Evolutionary conservation across 805 yeast species (phyloP).

Genomic region (Kodamaea lidongshanica): DNA sequence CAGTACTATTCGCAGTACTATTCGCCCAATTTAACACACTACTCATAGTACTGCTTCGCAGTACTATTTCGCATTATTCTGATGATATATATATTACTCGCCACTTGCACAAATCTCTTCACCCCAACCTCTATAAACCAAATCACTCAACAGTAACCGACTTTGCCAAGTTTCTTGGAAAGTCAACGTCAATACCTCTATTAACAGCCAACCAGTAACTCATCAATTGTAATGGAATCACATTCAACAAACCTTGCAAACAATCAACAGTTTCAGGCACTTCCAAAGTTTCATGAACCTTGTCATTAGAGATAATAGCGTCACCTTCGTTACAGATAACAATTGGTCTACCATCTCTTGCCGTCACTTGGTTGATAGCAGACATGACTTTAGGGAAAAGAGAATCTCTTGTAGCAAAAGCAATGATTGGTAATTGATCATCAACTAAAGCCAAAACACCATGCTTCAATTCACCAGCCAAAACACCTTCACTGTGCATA

Average conservation of each 20-base stretch:
- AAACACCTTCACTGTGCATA: conserved; percentile 98
- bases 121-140: conserved; percentile 5
- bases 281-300: conserved; percentile 66
- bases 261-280: conserved; percentile 97
- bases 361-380: conserved; percentile 93
- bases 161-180: conserved; percentile 98
- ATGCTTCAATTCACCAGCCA: conserved; percentile 98
- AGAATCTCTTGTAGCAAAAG: conserved; percentile 93
- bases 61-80: too few relatives aligned
- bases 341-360: conserved; percentile 96
- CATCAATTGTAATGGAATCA: conserved; percentile 90
- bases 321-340: conserved; percentile 83
- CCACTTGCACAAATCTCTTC: too few relatives aligned
- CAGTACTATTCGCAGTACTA: too few relatives aligned
- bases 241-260: conserved; percentile 91
- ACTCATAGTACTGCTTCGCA: too few relatives aligned
- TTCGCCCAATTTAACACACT: too few relatives aligned
- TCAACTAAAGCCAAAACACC: conserved; percentile 97
- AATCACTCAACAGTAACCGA: conserved; percentile 90
- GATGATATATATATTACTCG: too few relatives aligned
- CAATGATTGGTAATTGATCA: conserved; percentile 87
- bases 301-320: conserved; percentile 49
- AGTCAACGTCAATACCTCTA: conserved; percentile 94
- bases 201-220: conserved; percentile 95
- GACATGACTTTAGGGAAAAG: conserved; percentile 93